Conservation (phyloP, 768 basidiomycete genomes). For the Pseudohyphozyma bogoriensis region DNA sequence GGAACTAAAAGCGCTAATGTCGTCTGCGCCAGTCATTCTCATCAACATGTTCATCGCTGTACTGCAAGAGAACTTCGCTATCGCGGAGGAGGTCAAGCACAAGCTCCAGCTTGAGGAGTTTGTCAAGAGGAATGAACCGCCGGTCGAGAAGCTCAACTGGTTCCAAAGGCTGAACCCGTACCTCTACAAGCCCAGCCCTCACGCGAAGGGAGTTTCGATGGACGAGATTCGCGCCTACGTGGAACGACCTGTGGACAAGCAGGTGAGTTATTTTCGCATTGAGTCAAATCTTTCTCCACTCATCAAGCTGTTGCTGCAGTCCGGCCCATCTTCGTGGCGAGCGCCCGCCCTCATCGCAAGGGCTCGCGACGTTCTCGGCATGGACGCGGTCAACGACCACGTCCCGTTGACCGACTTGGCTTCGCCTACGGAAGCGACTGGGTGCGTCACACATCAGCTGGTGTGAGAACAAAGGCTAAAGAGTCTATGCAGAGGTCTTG, state of each 20-base stretch:
- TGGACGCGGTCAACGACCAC: no score
- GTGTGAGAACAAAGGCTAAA: background rate
- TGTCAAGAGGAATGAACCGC: conserved; percentile 42
- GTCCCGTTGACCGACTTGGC: no score
- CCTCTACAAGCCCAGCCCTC: conserved; percentile 50
- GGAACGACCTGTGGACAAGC: no score
- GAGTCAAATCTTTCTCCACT: no score
- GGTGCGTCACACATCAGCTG: no score
- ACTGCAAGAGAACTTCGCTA: conserved; percentile 59
- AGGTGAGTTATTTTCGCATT: no score
- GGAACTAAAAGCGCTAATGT: background rate
- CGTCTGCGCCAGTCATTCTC: conserved; percentile 58
- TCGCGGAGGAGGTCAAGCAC: conserved; percentile 83
- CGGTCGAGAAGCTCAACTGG: conserved; percentile 50
- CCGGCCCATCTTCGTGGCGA: no score
- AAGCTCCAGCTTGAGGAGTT: conserved; percentile 61
- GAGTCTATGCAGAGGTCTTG: background rate
- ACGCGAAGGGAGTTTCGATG: conserved; percentile 58
- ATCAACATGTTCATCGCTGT: conserved; percentile 92
- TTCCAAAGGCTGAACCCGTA: conserved; percentile 76
- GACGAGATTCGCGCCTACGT: conserved; percentile 63
- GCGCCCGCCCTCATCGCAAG: no score
- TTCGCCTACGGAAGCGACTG: background rate
- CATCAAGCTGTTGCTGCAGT: no score
- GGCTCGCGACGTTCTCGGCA: no score